Evolutionary conservation across 148 eudicot species (phyloP).

Genomic region (Euryodendron excelsum): DNA sequence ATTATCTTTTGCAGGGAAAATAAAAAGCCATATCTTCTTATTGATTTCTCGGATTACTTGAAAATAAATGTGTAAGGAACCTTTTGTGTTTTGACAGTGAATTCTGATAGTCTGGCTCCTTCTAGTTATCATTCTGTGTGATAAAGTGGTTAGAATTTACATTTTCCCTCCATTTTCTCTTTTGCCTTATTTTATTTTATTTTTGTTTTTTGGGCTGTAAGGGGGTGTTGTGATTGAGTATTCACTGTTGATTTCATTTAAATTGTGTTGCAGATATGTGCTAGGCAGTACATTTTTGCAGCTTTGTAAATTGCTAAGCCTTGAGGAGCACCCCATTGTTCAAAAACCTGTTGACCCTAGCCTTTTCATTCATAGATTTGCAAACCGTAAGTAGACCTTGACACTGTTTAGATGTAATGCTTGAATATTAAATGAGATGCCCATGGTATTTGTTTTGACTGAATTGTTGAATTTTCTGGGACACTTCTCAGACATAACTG

Average conservation of each 20-base stretch:
- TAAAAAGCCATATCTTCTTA: no score
- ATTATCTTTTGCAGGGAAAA: no score
- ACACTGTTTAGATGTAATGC: neutral
- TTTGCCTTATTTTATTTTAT: neutral
- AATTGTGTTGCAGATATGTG: slow-evolving; percentile 61
- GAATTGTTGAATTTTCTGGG: neutral
- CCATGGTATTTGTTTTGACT: neutral
- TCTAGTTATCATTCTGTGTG: neutral
- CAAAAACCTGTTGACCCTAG: slow-evolving; percentile 93
- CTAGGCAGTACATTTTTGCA: slow-evolving; percentile 86
- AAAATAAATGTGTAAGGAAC: no score
- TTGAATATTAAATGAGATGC: slow-evolving; percentile 27
- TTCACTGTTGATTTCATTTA: slow-evolving; percentile 12
- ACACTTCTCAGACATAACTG: neutral
- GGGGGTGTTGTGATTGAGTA: neutral
- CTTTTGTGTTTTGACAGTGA: no score
- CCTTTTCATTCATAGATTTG: slow-evolving; percentile 80
- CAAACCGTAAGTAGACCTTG: slow-evolving; percentile 33
- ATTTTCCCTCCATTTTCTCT: neutral
- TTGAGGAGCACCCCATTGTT: slow-evolving; percentile 69
- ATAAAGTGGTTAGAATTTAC: neutral
- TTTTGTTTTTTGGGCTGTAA: neutral
- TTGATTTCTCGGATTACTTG: no score
- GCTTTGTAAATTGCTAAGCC: slow-evolving; percentile 78
- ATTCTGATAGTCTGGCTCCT: neutral